These are phyloP conservation scores for Liquidambar formosana DNA, from an alignment of 164 flowering plant species.

Conservation along the genomic window DNA sequence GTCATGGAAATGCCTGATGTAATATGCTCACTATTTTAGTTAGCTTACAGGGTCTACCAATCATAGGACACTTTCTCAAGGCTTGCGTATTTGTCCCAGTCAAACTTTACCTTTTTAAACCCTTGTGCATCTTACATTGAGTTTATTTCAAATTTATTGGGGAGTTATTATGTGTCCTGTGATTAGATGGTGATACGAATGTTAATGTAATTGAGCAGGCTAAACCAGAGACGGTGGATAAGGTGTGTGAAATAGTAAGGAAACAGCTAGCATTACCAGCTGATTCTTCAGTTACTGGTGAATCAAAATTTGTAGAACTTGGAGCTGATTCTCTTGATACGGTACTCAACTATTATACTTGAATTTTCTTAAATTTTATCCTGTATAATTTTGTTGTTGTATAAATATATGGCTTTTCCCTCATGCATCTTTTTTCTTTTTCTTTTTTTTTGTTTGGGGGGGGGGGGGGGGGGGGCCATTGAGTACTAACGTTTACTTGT, in stretches of 20 bases:
- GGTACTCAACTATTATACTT: slow-evolving; percentile 15
- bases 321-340: slow-evolving; percentile 75
- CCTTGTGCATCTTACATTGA: neutral
- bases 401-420: too few relatives aligned
- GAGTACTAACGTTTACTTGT: too few relatives aligned
- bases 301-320: slow-evolving; percentile 48
- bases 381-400: too few relatives aligned
- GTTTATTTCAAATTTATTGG: neutral
- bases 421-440: too few relatives aligned
- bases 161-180: neutral
- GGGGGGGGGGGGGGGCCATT: too few relatives aligned
- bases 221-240: slow-evolving; percentile 52
- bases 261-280: slow-evolving; percentile 48
- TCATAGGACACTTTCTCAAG: too few relatives aligned
- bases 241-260: slow-evolving; percentile 52
- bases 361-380: too few relatives aligned
- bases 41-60: too few relatives aligned
- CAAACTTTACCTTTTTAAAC: neutral
- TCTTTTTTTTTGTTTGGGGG: too few relatives aligned
- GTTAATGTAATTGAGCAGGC: slow-evolving; percentile 37
- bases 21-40: too few relatives aligned
- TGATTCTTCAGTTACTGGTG: slow-evolving; percentile 41
- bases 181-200: neutral
- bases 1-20: too few relatives aligned
- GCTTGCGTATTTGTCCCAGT: too few relatives aligned